phyloP scores from a whole-genome alignment of 768 basidiomycete genomes.

The Sistotremastrum suecicum region DNA sequence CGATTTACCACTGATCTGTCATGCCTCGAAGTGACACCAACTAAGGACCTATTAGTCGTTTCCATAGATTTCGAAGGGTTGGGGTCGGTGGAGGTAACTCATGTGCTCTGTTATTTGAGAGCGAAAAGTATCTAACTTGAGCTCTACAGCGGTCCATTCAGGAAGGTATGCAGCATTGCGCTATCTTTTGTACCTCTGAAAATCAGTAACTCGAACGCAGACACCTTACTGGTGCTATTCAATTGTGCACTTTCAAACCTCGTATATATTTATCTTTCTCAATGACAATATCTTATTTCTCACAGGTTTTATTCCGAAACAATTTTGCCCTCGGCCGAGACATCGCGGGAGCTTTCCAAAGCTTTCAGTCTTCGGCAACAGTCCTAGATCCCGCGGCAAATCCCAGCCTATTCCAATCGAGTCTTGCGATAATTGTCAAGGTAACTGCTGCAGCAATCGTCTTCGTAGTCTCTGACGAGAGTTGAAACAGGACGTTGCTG shows the following conservation, averaged over 20 bases:
- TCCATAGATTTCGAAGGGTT: constrained; percentile 52
- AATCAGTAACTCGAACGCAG: constrained; percentile 27
- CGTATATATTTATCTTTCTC: constrained; percentile 17
- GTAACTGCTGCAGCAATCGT: constrained; percentile 12
- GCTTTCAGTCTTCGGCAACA: constrained; percentile 43
- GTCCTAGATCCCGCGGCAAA: constrained; percentile 45
- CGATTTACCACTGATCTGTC: too few species aligned
- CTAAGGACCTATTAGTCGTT: constrained; percentile 36
- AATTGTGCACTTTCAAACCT: constrained; percentile 54
- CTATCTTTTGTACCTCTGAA: constrained; percentile 23
- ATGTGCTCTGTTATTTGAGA: too few species aligned
- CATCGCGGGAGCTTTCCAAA: constrained; percentile 46
- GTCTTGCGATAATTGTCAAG: constrained; percentile 50
- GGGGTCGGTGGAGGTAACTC: background rate
- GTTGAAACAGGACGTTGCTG: constrained; percentile 41
- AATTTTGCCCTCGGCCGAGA: constrained; percentile 50
- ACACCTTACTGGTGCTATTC: constrained; percentile 47
- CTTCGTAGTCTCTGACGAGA: background rate
- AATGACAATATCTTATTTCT: background rate
- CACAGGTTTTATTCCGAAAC: constrained; percentile 47
- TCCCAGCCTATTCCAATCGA: constrained; percentile 44
- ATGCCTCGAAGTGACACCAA: constrained; percentile 33
- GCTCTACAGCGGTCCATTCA: constrained; percentile 17
- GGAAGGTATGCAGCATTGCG: constrained; percentile 42
- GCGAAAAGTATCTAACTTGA: background rate